Percentiles rank a stretch among this genome's conserved stretches.
These are phyloP conservation scores for Discostella stelligeroides DNA, from an alignment of 108 stramenopile species.

Conservation along the genomic window DNA sequence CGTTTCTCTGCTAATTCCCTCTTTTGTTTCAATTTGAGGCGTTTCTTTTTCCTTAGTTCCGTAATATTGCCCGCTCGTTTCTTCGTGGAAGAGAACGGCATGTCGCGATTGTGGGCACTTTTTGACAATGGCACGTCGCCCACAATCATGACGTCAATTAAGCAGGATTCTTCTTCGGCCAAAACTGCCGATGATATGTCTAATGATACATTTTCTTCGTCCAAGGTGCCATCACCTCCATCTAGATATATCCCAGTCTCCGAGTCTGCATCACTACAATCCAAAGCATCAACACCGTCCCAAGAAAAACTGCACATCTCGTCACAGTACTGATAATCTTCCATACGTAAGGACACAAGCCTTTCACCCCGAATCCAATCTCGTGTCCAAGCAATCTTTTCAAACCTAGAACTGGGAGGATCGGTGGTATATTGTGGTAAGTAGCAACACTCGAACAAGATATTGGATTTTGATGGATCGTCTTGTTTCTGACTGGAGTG, in stretches of 20 bases:
- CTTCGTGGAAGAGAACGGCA: neutral
- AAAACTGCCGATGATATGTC: constrained; percentile 29
- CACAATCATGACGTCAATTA: constrained; percentile 23
- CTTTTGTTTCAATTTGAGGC: neutral
- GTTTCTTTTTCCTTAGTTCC: constrained; percentile 12
- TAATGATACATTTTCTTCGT: constrained; percentile 6
- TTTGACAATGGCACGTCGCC: neutral
- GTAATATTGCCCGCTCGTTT: neutral
- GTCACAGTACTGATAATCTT: constrained; percentile 29
- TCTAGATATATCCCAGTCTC: constrained; percentile 6
- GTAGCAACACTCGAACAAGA: constrained; percentile 39
- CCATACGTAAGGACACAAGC: constrained; percentile 30
- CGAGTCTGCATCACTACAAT: neutral
- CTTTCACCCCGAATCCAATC: constrained; percentile 34
- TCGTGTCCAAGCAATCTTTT: constrained; percentile 35
- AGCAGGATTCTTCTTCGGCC: constrained; percentile 22
- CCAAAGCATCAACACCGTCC: constrained; percentile 5
- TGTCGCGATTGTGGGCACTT: neutral
- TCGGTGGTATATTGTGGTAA: constrained; percentile 16
- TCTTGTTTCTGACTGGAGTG: neutral
- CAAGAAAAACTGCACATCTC: neutral
- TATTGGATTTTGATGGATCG: neutral
- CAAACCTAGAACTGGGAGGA: constrained; percentile 43
- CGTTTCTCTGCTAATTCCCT: neutral
- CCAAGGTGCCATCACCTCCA: neutral